A percentile compares a stretch with the other conserved stretches of the same genome.
Evolutionary conservation across 2,329 filamentous ascomycete genomes (phyloP).

Genomic region (Xylaria sp.): DNA sequence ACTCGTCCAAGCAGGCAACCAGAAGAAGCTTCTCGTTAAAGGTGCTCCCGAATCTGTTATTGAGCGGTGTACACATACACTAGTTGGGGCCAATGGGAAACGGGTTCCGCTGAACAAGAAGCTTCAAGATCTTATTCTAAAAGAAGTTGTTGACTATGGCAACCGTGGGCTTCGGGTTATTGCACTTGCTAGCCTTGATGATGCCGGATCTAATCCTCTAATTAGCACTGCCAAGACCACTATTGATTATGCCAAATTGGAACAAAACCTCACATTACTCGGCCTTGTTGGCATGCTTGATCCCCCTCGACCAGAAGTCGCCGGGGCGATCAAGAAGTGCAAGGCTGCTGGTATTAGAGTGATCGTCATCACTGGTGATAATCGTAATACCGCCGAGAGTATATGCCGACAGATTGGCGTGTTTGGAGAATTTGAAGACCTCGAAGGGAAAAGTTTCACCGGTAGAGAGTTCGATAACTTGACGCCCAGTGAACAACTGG

Average conservation of each 20-base stretch:
- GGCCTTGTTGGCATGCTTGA: conserved; percentile 97
- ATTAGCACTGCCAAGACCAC: conserved; percentile 82
- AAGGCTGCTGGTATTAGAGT: conserved; percentile 94
- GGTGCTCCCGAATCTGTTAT: conserved; percentile 95
- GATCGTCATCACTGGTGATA: conserved; percentile 98
- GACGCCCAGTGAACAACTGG: conserved; percentile 79
- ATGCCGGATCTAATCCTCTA: conserved; percentile 76
- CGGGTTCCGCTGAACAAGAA: conserved; percentile 77
- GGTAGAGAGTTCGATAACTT: conserved; percentile 94
- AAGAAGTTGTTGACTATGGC: conserved; percentile 89
- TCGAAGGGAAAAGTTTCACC: conserved; percentile 93
- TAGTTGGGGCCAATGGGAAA: conserved; percentile 83
- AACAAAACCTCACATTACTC: conserved; percentile 94
- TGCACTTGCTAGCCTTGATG: conserved; percentile 85
- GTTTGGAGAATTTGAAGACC: conserved; percentile 83
- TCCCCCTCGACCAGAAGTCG: conserved; percentile 92
- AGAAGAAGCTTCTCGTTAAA: conserved; percentile 91
- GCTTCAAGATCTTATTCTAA: conserved; percentile 75
- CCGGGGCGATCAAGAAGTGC: conserved; percentile 86
- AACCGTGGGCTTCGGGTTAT: conserved; percentile 95
- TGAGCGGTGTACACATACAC: conserved; percentile 85
- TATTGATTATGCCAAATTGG: conserved; percentile 84
- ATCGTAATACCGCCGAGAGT: conserved; percentile 95
- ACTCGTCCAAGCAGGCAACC: conserved; percentile 75
- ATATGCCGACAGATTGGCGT: conserved; percentile 98